These are phyloP conservation scores for Acacia crassicarpa DNA, from an alignment of 306 rosid species.

Conservation along the genomic window DNA sequence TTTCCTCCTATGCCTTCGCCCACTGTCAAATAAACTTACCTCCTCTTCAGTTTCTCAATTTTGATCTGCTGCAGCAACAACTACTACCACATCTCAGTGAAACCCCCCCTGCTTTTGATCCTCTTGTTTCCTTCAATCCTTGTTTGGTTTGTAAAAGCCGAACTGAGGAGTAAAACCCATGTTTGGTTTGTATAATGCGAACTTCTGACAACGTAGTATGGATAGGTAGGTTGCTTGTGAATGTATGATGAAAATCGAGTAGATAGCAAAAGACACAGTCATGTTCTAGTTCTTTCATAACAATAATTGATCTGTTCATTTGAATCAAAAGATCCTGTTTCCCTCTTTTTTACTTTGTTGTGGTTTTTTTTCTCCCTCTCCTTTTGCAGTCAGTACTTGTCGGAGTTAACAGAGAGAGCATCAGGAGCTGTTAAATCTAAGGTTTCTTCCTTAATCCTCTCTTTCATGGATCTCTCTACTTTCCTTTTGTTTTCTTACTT, in stretches of 20 bases:
- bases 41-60: slow-evolving; percentile 55
- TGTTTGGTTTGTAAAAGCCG: slow-evolving; percentile 40
- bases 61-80: slow-evolving; percentile 50
- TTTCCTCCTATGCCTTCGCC: neutral
- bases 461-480: slow-evolving; percentile 51
- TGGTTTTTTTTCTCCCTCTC: neutral
- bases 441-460: slow-evolving; percentile 41
- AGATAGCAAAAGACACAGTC: neutral
- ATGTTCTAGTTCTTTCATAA: neutral
- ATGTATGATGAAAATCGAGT: slow-evolving; percentile 28
- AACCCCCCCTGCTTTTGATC: slow-evolving; percentile 56
- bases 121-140: slow-evolving; percentile 53
- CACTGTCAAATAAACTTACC: slow-evolving; percentile 27
- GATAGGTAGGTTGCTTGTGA: slow-evolving; percentile 54
- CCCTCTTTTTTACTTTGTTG: neutral
- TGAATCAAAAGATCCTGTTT: slow-evolving; percentile 35
- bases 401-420: slow-evolving; percentile 78
- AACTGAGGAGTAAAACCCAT: slow-evolving; percentile 32
- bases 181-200: slow-evolving; percentile 92
- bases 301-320: slow-evolving; percentile 23
- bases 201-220: slow-evolving; percentile 93
- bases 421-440: slow-evolving; percentile 89
- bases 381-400: slow-evolving; percentile 73
- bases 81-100: slow-evolving; percentile 39
- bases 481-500: slow-evolving; percentile 5